Base-by-base conservation (phyloP, 495 filamentous ascomycete genomes). In the Viridothelium virens region DNA sequence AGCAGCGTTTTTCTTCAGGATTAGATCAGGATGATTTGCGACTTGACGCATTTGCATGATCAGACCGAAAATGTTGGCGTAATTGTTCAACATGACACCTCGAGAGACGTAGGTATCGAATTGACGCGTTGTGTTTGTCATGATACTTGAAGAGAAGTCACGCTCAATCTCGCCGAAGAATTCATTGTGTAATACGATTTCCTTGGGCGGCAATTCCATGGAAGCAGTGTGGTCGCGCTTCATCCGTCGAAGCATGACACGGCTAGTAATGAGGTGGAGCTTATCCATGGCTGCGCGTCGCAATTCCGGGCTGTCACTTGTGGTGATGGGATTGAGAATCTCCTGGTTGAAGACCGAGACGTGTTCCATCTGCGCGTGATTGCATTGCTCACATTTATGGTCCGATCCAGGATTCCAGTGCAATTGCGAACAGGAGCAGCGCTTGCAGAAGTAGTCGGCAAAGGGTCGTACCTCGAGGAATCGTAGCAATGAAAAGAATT, bases 31-130 rank as follows among this genome's bases (percentile, higher is more conserved):
- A 74, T 98, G 94, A 71, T 98, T 91, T 0, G 93, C 91, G 7
- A 92, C 89, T 79, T 97, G 94, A 38, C 93, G 89, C 92, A 97
- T 97, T 75, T 95, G 89, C 89, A 96, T 96, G 72, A 96, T 96
- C 48, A 96, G 82, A 59, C 91, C 91, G 68, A 87, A 86, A 71
- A 87, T 86, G 71, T 91, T 91, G 78, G 93, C 92, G 71, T 97
- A 97, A 71, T 97, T 98, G 79, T 97, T 96, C 65, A 97, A 83
- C 76, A 97, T 85, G 4, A 97, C 94, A 76, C 93, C 94, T 53
- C 89, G 89, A 61, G 91, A 90, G 25, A 97, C 94, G 71, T 97
- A 98, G 0, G 91, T 96, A 68, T 97, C 90, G 68, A 97, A 98
- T 67, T 91, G 86, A 47, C 94, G 85, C 44, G 86, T 85, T 10